Base-by-base conservation (phyloP, 2,329 filamentous ascomycete genomes). In the Calonectria pseudoreteaudii region DNA sequence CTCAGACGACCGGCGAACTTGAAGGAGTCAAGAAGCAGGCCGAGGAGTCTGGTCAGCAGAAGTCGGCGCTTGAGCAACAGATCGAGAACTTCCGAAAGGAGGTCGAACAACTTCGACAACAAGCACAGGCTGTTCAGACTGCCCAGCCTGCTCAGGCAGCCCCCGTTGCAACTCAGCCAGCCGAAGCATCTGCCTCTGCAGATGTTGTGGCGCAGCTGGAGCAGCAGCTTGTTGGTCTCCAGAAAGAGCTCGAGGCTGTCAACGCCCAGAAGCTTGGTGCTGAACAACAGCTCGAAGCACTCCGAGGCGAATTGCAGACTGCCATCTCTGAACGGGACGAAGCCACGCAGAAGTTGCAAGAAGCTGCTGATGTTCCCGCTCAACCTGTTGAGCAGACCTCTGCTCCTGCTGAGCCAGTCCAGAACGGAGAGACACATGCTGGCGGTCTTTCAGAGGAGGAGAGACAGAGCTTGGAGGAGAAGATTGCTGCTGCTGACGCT, bases 211-310 rank as follows among this genome's bases (percentile, higher is more conserved):
- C 84, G 11, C 84, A 86, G 62, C 81, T 90, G 23, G 87, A 91
- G 74, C 85, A 87, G 74, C 87, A 91, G 74, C 84, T 92, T 10
- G 77, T 82, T 2, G 82, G 86, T 52, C 82, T 87, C 18, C 88
- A 85, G 28, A 90, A 92, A 76, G 91, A 96, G 77, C 89, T 97
- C 13, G 91, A 93, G 53, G 88, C 87, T 2, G 89, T 93, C 68
- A 92, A 86, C 9, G 87, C 91, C 13, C 92, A 97, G 82, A 95
- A 94, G 83, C 88, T 92, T 23, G 87, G 87, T 2, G 87, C 94
- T n/a, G 91, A 95, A 76, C 86, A 91, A 71, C 91, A 94, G 74
- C 87, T 94, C 2, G 86, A 88, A 58, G 83, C 81, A 30, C 82
- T 93, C 2, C 89, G 86, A 36, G 76, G 82, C 9, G 92, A 95